Conservation (phyloP, 805 yeast species). For the Brettanomyces sp. region DNA sequence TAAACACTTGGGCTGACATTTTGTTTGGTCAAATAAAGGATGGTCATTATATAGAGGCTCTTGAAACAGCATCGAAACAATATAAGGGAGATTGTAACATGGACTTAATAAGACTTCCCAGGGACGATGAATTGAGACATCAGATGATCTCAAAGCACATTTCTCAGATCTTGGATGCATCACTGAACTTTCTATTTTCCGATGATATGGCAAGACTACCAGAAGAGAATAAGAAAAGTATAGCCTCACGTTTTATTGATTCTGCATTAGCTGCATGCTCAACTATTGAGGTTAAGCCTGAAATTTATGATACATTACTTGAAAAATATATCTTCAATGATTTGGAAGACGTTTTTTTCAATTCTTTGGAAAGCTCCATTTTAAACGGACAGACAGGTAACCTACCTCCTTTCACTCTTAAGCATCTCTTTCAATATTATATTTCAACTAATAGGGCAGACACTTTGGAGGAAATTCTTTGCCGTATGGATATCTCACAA, state of each 20-base stretch:
- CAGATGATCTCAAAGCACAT: conserved; percentile 41
- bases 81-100: conserved; percentile 42
- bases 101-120: conserved; percentile 50
- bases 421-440: conserved; percentile 48
- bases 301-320: conserved; percentile 34
- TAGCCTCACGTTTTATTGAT: conserved; percentile 23
- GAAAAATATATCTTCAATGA: conserved; percentile 32
- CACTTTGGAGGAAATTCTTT: conserved; percentile 55
- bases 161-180: conserved; percentile 46
- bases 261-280: conserved; percentile 32
- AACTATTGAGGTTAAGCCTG: conserved; percentile 22
- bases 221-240: conserved; percentile 8
- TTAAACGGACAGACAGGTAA: conserved; percentile 33
- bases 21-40: conserved; percentile 37
- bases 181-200: conserved; percentile 34
- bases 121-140: conserved; percentile 33
- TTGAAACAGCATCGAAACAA: conserved; percentile 44
- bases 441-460: conserved; percentile 32
- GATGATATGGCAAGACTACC: conserved; percentile 9
- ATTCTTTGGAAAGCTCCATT: conserved; percentile 42
- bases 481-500: conserved; percentile 54
- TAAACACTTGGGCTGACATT: conserved; percentile 64
- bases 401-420: conserved; percentile 58
- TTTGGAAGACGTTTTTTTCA: conserved; percentile 35
- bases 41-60: conserved; percentile 45